Percentiles rank a stretch among this genome's conserved stretches.
Evolutionary conservation across 2,329 filamentous ascomycete species (phyloP).

Genomic region (Cercospora sp.): DNA sequence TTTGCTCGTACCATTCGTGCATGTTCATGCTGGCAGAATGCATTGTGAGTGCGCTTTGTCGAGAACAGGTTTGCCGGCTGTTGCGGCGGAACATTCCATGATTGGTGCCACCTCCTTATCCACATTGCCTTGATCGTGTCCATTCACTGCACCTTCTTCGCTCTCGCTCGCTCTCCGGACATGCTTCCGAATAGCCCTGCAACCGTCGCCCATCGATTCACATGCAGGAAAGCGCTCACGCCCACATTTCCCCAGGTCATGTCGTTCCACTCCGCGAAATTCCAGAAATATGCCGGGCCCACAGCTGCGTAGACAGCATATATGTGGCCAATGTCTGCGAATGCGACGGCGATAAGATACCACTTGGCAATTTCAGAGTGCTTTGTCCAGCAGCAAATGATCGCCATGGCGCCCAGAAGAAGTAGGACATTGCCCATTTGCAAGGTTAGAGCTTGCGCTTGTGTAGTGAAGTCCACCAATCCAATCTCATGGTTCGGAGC

Average conservation of each 20-base stretch:
- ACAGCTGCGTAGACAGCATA: slow-evolving; percentile 24
- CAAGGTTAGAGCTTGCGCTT: slow-evolving; percentile 22
- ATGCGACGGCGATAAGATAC: slow-evolving; percentile 22
- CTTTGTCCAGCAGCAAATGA: slow-evolving; percentile 29
- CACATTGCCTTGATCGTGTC: background rate
- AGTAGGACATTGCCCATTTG: slow-evolving; percentile 24
- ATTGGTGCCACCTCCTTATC: background rate
- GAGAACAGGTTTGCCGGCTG: background rate
- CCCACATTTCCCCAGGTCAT: slow-evolving; percentile 27
- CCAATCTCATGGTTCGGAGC: slow-evolving; percentile 11
- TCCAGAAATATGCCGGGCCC: slow-evolving; percentile 20
- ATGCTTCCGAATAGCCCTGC: slow-evolving; percentile 20
- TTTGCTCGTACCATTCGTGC: background rate
- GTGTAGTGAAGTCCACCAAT: slow-evolving; percentile 13
- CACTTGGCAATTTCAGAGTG: slow-evolving; percentile 14
- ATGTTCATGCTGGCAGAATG: background rate
- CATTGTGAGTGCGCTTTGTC: background rate
- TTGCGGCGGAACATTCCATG: background rate
- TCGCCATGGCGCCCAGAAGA: slow-evolving; percentile 22
- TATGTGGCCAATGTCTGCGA: slow-evolving; percentile 27
- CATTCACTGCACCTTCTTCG: background rate
- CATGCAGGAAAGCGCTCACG: slow-evolving; percentile 21
- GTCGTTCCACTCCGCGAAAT: slow-evolving; percentile 23
- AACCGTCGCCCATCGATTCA: slow-evolving; percentile 21
- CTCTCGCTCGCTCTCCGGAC: background rate